phyloP scores from a whole-genome alignment of 257 asterid species.

The Solanum ossicruentum region DNA sequence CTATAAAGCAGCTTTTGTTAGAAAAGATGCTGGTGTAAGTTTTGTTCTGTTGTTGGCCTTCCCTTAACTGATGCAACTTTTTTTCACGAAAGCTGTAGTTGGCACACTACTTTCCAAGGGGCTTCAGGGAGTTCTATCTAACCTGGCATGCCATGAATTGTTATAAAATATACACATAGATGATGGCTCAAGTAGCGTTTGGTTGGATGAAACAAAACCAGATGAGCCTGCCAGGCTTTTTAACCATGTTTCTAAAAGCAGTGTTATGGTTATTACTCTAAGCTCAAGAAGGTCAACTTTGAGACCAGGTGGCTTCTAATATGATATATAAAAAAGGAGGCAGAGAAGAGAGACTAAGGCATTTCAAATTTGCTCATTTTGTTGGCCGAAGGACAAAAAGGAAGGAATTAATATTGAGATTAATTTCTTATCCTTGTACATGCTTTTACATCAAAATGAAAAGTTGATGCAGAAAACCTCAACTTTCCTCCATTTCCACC shows the following conservation, averaged over 20 bases:
- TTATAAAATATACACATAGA: not conserved
- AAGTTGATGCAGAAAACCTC: not conserved
- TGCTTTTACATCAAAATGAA: not conserved
- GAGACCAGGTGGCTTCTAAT: not conserved
- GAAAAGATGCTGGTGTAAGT: constrained; percentile 48
- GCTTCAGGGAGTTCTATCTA: not conserved
- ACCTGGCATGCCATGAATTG: not conserved
- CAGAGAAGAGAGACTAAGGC: not conserved
- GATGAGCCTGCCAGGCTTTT: not conserved
- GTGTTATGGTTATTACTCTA: not conserved
- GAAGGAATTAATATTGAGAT: not conserved
- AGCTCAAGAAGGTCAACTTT: not conserved
- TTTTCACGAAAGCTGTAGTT: not conserved
- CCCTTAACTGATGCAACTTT: not conserved
- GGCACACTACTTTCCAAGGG: not conserved
- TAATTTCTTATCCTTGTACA: not conserved
- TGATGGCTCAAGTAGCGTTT: not conserved
- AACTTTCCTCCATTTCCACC: not conserved
- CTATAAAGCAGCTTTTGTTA: constrained; percentile 29
- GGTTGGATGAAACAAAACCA: not conserved
- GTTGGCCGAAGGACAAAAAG: not conserved
- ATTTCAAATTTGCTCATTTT: not conserved
- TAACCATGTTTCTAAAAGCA: not conserved
- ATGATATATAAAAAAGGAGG: not conserved
- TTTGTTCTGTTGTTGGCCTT: not conserved